Percentiles rank a stretch among this genome's conserved stretches.
Conservation (phyloP, 2,329 filamentous ascomycete species). For the Acrocalymma vagum region DNA sequence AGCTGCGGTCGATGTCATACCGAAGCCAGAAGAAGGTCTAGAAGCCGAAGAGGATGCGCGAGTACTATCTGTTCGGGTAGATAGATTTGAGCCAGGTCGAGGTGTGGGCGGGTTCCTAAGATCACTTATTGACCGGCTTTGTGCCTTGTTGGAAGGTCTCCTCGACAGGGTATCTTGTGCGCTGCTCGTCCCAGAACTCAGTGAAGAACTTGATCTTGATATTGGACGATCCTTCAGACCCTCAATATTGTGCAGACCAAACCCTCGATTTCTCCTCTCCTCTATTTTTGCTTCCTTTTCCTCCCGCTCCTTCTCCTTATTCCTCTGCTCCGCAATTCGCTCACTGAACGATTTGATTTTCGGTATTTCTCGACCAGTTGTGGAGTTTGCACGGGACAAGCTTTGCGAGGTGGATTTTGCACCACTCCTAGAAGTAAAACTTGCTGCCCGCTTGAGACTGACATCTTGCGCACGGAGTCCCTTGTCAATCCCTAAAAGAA, state of each 20-base stretch:
- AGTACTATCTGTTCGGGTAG: slow-evolving; percentile 25
- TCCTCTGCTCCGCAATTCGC: slow-evolving; percentile 74
- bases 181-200: slow-evolving; percentile 29
- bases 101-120: slow-evolving; percentile 22
- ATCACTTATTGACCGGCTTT: slow-evolving; percentile 27
- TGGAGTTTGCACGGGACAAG: slow-evolving; percentile 54
- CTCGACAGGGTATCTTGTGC: slow-evolving; percentile 28
- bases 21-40: slow-evolving; percentile 29
- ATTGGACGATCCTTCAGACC: slow-evolving; percentile 30
- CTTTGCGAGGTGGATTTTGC: slow-evolving; percentile 7
- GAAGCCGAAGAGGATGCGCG: slow-evolving; percentile 31
- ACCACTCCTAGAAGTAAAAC: slow-evolving; percentile 20
- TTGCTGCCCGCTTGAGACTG: slow-evolving; percentile 78
- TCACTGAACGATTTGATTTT: slow-evolving; percentile 78
- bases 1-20: slow-evolving; percentile 25
- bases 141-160: slow-evolving; percentile 18
- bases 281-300: slow-evolving; percentile 55
- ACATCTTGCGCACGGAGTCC: slow-evolving; percentile 82
- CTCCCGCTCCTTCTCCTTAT: slow-evolving; percentile 51
- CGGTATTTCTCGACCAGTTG: slow-evolving; percentile 27
- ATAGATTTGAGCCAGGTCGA: slow-evolving; percentile 31
- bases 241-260: slow-evolving; percentile 44
- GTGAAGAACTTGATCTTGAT: slow-evolving; percentile 37
- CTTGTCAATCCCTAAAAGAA: slow-evolving; percentile 89
- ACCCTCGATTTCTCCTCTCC: slow-evolving; percentile 50